phyloP scores from a whole-genome alignment of 2,329 filamentous ascomycete species.

The Colletotrichum incanum region DNA sequence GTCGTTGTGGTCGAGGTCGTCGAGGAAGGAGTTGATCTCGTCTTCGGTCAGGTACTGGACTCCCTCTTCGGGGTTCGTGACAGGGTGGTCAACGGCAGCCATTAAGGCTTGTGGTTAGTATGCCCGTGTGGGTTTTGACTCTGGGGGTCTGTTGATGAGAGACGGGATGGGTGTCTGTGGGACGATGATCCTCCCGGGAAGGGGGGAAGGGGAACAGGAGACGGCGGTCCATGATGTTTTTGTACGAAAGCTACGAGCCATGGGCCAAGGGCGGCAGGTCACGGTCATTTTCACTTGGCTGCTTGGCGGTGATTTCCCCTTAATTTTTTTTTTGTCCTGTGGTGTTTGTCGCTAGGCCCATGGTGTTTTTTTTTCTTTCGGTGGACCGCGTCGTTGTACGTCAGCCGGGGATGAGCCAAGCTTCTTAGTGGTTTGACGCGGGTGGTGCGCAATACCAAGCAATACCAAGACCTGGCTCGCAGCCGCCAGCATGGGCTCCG shows the following conservation, averaged over 20 bases:
- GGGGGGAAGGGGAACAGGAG: not conserved
- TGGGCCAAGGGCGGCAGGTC: not conserved
- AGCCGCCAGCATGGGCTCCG: not conserved
- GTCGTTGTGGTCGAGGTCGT: conserved; percentile 66
- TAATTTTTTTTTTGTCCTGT: not conserved
- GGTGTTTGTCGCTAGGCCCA: not conserved
- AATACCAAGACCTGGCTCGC: not conserved
- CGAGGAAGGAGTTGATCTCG: conserved; percentile 67
- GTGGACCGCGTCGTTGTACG: conserved; percentile 31
- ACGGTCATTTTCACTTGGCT: conserved; percentile 31
- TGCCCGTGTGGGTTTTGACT: conserved; percentile 5
- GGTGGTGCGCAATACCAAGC: conserved; percentile 2
- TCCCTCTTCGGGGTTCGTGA: conserved; percentile 46
- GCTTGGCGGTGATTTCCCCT: conserved; percentile 33
- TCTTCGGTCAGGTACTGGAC: conserved; percentile 59
- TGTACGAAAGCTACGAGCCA: not conserved
- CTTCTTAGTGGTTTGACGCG: conserved; percentile 37
- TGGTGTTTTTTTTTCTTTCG: conserved; percentile 2
- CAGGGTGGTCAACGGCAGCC: conserved; percentile 46
- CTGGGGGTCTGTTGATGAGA: not conserved
- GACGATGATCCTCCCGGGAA: not conserved
- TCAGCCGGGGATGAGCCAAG: conserved; percentile 39
- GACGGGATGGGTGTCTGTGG: not conserved
- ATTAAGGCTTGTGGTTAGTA: conserved; percentile 25
- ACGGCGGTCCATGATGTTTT: conserved; percentile 5